Base-by-base conservation (phyloP, 306 rosid genomes). In the Argentina anserina region DNA sequence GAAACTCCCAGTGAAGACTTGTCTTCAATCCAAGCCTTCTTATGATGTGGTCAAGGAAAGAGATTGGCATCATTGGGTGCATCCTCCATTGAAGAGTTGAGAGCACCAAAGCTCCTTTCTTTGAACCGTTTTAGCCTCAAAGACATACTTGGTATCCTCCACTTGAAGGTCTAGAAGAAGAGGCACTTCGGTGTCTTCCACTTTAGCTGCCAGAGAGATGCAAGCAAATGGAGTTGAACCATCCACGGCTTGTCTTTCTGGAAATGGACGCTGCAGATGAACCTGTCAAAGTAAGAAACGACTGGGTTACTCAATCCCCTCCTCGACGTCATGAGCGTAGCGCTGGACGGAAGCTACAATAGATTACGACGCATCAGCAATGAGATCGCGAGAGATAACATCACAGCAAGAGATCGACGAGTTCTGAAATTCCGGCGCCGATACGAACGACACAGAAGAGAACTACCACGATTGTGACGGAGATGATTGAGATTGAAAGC, bases 161-260 rank as follows among this genome's bases (percentile, higher is more conserved):
- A 87, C 99, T 86, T 94, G 99, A 53, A 94, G 87, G 77, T 94
- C 97, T 50, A 90, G 84, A 76, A 94, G 99, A 70, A 90, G 92
- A 53, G 99, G 99, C 23, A 87, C 97, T 63, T 86, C 87, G 76
- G 92, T 88, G 74, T 94, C 99, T 80, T 94, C 99, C 49, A 94
- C 96, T 85, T 94, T 94, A 15, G 97, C 99, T 2, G 97, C 99
- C 46, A 94, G 20, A 71, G 99, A 91, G 81, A 94, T 82, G 84
- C 99, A 94, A 59, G 99, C 84, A 46, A 94, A 90, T 55, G 97
- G 43, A 94, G 99, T 67, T 88, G 93, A 46, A 90, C 79, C 91
- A 84, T 87, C 97, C 99, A 91, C 12, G 96, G 96, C 85, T 90
- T 88, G 68, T 91, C 91, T 25, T 84, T 79, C 77, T 91, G 97